phyloP scores from a whole-genome alignment of 257 asterid genomes.

The Gentiana macrophylla region DNA sequence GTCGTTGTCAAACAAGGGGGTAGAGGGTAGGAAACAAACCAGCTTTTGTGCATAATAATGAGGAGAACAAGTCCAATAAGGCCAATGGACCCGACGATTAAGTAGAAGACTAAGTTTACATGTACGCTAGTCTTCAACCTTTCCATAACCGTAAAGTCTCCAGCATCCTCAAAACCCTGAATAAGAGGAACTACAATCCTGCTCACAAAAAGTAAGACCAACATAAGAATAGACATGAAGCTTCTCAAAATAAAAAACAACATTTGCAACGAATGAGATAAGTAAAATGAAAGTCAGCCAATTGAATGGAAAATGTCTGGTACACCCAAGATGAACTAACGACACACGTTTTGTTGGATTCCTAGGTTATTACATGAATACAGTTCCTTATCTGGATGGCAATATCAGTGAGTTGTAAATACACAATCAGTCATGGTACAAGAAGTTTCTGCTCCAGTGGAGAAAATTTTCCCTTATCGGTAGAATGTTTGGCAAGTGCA shows the following conservation, averaged over 20 bases:
- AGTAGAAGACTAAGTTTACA: conserved; percentile 86
- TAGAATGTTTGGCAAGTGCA: too few species aligned
- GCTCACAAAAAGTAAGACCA: conserved; percentile 21
- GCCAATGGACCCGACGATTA: conserved; percentile 82
- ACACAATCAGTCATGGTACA: too few species aligned
- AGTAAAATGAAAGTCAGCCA: too few species aligned
- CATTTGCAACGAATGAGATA: too few species aligned
- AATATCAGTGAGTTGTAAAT: too few species aligned
- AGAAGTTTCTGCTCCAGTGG: too few species aligned
- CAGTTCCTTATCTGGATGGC: too few species aligned
- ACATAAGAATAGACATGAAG: neutral
- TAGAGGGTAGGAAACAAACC: conserved; percentile 46
- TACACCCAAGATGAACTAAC: too few species aligned
- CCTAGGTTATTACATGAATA: too few species aligned
- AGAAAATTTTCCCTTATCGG: too few species aligned
- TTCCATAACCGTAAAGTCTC: conserved; percentile 82
- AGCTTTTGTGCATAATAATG: conserved; percentile 53
- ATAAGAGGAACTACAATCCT: conserved; percentile 98
- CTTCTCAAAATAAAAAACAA: neutral
- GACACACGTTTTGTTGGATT: too few species aligned
- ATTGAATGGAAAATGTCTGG: too few species aligned
- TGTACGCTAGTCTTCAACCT: conserved; percentile 92
- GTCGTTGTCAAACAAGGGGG: neutral
- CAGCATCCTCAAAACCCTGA: conserved; percentile 99
- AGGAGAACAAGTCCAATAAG: conserved; percentile 90